Evolutionary conservation across 2,329 filamentous ascomycete species (phyloP).

Genomic region (Colletotrichum lindemuthianum): DNA sequence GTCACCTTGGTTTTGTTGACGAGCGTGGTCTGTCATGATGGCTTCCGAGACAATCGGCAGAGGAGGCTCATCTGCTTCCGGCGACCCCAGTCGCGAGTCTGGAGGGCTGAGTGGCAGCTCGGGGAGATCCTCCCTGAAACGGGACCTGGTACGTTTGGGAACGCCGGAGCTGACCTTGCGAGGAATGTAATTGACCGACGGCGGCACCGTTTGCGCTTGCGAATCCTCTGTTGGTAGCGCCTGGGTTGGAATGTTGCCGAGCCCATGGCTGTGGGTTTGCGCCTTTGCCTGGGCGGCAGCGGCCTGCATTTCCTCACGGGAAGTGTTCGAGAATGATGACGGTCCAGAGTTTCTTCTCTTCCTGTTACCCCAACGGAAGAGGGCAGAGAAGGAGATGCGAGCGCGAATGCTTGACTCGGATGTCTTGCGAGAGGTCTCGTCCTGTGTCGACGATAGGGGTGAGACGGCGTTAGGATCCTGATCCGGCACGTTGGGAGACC

Average conservation of each 20-base stretch:
- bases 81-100: conserved; percentile 82
- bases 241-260: conserved; percentile 45
- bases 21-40: conserved; percentile 36
- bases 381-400: conserved; percentile 71
- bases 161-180: conserved; percentile 53
- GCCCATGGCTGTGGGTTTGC: conserved; percentile 39
- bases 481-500: conserved; percentile 57
- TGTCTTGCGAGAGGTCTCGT: conserved; percentile 61
- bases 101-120: conserved; percentile 88
- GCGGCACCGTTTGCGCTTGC: conserved; percentile 56
- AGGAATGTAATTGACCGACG: conserved; percentile 53
- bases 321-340: conserved; percentile 92
- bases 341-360: conserved; percentile 65
- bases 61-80: conserved; percentile 66
- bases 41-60: conserved; percentile 47
- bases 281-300: conserved; percentile 37
- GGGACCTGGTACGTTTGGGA: conserved; percentile 85
- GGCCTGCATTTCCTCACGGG: conserved; percentile 81
- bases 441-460: conserved; percentile 50
- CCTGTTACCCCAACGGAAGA: conserved; percentile 77
- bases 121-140: conserved; percentile 91
- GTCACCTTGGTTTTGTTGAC: background rate
- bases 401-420: conserved; percentile 63
- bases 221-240: conserved; percentile 46
- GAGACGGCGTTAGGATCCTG: conserved; percentile 49